Percentiles rank a stretch among this genome's conserved stretches.
These are phyloP conservation scores for Pseudohalonectria lignicola DNA, from an alignment of 2,329 filamentous ascomycete genomes.

Conservation along the genomic window DNA sequence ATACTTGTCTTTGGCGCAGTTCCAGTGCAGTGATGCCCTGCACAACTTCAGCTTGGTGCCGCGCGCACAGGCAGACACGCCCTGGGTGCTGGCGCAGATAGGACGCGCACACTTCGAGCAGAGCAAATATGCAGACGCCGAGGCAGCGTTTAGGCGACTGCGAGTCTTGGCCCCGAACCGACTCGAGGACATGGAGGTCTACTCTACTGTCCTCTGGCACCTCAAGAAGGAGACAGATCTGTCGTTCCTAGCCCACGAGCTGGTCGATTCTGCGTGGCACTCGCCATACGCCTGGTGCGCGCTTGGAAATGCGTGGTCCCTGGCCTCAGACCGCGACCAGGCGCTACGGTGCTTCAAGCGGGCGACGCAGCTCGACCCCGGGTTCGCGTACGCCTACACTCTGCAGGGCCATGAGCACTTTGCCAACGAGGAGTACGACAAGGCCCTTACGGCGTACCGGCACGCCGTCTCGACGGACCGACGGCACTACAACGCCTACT, in stretches of 20 bases:
- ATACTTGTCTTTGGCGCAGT: slow-evolving; percentile 69
- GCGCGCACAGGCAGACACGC: slow-evolving; percentile 70
- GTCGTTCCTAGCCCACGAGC: slow-evolving; percentile 81
- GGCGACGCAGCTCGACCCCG: slow-evolving; percentile 79
- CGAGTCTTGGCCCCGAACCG: slow-evolving; percentile 71
- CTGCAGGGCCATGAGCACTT: slow-evolving; percentile 94
- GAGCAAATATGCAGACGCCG: slow-evolving; percentile 73
- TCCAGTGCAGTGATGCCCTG: slow-evolving; percentile 67
- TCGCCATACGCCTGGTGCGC: slow-evolving; percentile 95
- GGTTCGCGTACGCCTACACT: slow-evolving; percentile 92
- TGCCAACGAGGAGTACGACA: slow-evolving; percentile 93
- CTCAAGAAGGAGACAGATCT: slow-evolving; percentile 85
- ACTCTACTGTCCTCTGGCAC: slow-evolving; percentile 98
- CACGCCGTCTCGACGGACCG: slow-evolving; percentile 76
- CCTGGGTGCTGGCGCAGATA: slow-evolving; percentile 86
- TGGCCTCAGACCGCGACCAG: slow-evolving; percentile 87
- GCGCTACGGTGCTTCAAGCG: slow-evolving; percentile 90
- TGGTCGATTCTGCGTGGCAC: slow-evolving; percentile 77
- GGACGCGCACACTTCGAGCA: slow-evolving; percentile 89
- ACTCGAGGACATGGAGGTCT: slow-evolving; percentile 93
- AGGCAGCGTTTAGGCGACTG: slow-evolving; percentile 73
- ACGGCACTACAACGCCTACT: slow-evolving; percentile 97
- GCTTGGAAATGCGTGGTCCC: slow-evolving; percentile 86
- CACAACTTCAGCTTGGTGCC: slow-evolving; percentile 63
- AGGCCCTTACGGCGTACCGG: slow-evolving; percentile 79